phyloP scores from a whole-genome alignment of 768 basidiomycete genomes.

The Lactarius hatsudake region DNA sequence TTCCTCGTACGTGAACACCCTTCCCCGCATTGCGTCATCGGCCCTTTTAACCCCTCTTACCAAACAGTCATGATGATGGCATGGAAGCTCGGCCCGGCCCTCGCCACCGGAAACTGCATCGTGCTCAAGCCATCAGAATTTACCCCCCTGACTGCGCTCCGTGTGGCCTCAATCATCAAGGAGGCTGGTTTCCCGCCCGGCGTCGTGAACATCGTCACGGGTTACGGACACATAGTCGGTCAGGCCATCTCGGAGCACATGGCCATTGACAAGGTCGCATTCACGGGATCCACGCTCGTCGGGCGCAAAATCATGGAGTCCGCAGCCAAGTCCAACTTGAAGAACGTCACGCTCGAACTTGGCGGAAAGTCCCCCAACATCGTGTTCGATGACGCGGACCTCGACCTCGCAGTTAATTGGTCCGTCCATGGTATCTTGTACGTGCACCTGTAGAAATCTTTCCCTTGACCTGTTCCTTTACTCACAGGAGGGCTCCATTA shows the following conservation, averaged over 20 bases:
- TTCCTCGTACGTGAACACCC: conserved; percentile 41
- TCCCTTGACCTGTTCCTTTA: background rate
- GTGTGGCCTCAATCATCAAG: conserved; percentile 42
- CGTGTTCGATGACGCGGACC: conserved; percentile 59
- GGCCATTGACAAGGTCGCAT: conserved; percentile 64
- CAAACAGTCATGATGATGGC: conserved; percentile 48
- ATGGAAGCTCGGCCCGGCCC: conserved; percentile 63
- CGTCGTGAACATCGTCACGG: conserved; percentile 58
- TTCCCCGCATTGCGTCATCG: background rate
- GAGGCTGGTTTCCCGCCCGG: conserved; percentile 65
- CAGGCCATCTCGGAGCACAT: conserved; percentile 54
- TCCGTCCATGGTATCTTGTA: conserved; percentile 58
- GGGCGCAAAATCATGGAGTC: conserved; percentile 65
- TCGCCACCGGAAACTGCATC: conserved; percentile 60
- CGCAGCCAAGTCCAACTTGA: conserved; percentile 59
- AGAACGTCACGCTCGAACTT: conserved; percentile 68
- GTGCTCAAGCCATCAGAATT: conserved; percentile 68
- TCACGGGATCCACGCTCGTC: conserved; percentile 67
- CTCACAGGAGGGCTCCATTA: conserved; percentile 28
- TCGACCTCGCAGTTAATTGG: conserved; percentile 59
- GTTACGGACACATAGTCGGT: conserved; percentile 55
- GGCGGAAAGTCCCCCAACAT: conserved; percentile 68
- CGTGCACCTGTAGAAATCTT: conserved; percentile 23
- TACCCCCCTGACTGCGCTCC: conserved; percentile 56
- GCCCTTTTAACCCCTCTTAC: background rate